A percentile compares a stretch with the other conserved stretches of the same genome.
These are phyloP conservation scores for Fusarium globosum DNA, from an alignment of 2,329 filamentous ascomycete genomes.

Conservation along the genomic window DNA sequence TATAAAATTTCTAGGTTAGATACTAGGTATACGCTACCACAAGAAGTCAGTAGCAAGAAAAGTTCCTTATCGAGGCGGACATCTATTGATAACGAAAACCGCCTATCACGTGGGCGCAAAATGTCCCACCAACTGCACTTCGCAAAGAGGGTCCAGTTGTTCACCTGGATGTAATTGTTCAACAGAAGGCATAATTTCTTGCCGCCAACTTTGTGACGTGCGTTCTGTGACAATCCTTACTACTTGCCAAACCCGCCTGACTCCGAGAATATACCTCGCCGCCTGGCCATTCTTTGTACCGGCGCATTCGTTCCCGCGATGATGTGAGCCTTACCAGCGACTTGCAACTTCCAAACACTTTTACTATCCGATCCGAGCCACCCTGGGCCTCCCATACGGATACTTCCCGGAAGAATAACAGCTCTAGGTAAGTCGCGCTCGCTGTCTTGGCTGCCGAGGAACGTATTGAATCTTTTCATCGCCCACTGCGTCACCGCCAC, in stretches of 20 bases:
- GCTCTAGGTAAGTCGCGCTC: constrained; percentile 44
- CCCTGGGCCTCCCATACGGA: constrained; percentile 39
- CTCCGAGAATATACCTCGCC: constrained; percentile 17
- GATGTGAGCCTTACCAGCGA: constrained; percentile 52
- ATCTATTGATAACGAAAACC: constrained; percentile 42
- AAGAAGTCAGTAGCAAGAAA: constrained; percentile 34
- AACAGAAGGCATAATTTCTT: constrained; percentile 43
- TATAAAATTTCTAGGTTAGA: constrained; percentile 30
- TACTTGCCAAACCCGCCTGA: constrained; percentile 1
- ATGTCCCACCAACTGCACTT: constrained; percentile 53
- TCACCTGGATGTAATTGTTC: constrained; percentile 45
- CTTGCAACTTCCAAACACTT: constrained; percentile 47
- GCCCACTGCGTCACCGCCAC: constrained; percentile 31
- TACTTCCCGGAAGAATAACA: constrained; percentile 38
- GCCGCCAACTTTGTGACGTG: constrained; percentile 21
- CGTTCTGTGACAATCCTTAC: constrained; percentile 11
- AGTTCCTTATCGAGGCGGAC: constrained; percentile 47
- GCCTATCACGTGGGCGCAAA: constrained; percentile 56
- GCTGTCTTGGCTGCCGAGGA: constrained; percentile 2
- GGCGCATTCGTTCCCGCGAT: constrained; percentile 50
- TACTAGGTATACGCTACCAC: background rate
- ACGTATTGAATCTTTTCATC: constrained; percentile 14
- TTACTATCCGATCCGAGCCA: constrained; percentile 44
- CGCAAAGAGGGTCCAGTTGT: constrained; percentile 40
- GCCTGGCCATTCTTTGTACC: constrained; percentile 28